phyloP scores from a whole-genome alignment of 306 rosid species.

The Begonia peltatifolia region DNA sequence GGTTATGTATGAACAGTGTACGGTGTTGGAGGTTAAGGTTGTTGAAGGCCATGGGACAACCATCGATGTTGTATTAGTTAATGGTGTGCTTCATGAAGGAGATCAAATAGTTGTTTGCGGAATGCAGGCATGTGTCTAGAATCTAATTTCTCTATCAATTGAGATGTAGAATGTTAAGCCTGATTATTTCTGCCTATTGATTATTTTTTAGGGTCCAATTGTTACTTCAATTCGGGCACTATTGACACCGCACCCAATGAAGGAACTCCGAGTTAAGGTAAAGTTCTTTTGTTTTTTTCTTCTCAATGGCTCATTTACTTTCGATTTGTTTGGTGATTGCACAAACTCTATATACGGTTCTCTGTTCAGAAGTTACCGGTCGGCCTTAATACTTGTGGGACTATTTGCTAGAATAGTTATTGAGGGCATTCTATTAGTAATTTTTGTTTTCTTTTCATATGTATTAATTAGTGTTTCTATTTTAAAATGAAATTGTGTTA shows the following conservation, averaged over 20 bases:
- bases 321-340: too few relatives aligned
- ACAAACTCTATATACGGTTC: too few relatives aligned
- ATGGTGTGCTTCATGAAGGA: constrained; percentile 97
- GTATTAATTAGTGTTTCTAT: too few relatives aligned
- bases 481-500: too few relatives aligned
- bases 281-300: constrained; percentile 4
- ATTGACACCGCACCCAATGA: constrained; percentile 96
- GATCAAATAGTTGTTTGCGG: constrained; percentile 96
- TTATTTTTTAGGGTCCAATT: constrained; percentile 62
- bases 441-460: too few relatives aligned
- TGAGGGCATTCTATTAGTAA: too few relatives aligned
- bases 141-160: not conserved
- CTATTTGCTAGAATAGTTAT: too few relatives aligned
- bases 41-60: constrained; percentile 98
- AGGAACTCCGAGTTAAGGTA: constrained; percentile 96
- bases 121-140: constrained; percentile 62
- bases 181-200: not conserved
- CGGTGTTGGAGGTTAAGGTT: constrained; percentile 93
- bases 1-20: constrained; percentile 39
- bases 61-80: constrained; percentile 88
- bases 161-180: not conserved
- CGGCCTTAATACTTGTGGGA: too few relatives aligned
- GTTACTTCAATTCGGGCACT: constrained; percentile 80
- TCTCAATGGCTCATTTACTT: too few relatives aligned
- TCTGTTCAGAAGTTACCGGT: too few relatives aligned